A percentile compares a stretch with the other conserved stretches of the same genome.
phyloP scores from a whole-genome alignment of 495 filamentous ascomycete species.

The Saxophila tyrrhenica region DNA sequence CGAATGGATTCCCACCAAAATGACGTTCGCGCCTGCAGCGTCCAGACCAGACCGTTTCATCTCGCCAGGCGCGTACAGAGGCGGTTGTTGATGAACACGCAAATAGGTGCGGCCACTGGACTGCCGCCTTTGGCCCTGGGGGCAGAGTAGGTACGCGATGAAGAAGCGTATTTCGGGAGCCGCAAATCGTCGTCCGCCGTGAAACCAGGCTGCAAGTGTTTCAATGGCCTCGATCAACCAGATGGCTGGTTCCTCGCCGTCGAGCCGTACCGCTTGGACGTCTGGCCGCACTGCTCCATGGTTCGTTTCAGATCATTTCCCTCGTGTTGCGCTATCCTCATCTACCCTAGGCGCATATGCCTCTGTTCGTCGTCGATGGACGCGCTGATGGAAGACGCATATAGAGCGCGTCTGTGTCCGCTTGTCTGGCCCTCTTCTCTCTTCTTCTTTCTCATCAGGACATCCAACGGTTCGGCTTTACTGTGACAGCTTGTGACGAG shows the following conservation, averaged over 20 bases:
- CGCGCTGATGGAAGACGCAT: slow-evolving; percentile 9
- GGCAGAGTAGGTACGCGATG: not conserved
- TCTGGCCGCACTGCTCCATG: slow-evolving; percentile 10
- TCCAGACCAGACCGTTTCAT: slow-evolving; percentile 12
- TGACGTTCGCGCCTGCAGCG: not conserved
- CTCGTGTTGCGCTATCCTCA: slow-evolving; percentile 2
- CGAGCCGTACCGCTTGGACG: not conserved
- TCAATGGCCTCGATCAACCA: not conserved
- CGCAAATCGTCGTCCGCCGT: not conserved
- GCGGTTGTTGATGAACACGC: slow-evolving; percentile 9
- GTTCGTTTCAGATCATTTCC: slow-evolving; percentile 18
- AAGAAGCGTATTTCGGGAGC: not conserved
- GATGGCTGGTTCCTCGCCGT: not conserved
- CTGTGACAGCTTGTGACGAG: slow-evolving; percentile 14
- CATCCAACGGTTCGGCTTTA: slow-evolving; percentile 10
- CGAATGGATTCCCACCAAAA: not conserved
- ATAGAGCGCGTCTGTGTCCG: slow-evolving; percentile 7
- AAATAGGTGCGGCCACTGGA: slow-evolving; percentile 4
- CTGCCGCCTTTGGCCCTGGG: not conserved
- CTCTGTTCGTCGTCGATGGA: slow-evolving; percentile 5
- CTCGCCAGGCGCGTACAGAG: slow-evolving; percentile 8
- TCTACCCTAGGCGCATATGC: slow-evolving; percentile 5
- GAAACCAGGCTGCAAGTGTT: not conserved
- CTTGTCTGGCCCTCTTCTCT: not conserved
- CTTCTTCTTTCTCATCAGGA: slow-evolving; percentile 4